Percentiles rank a stretch among this genome's conserved stretches.
phyloP scores from a whole-genome alignment of 2,329 filamentous ascomycete genomes.

The Cucurbitaria berberidis region DNA sequence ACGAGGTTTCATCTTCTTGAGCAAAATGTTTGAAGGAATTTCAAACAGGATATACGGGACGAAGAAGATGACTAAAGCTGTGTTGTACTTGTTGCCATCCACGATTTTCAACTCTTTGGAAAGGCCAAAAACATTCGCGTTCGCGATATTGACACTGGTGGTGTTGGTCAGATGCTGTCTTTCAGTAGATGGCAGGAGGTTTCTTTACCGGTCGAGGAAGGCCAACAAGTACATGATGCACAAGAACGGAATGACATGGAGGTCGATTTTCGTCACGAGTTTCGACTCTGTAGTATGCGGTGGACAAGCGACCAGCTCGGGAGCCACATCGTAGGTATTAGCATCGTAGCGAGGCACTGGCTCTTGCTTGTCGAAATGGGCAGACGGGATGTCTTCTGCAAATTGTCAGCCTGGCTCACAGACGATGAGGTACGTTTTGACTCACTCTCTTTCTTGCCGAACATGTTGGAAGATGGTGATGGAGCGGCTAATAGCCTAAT shows the following conservation, averaged over 20 bases:
- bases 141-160: constrained; percentile 58
- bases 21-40: constrained; percentile 59
- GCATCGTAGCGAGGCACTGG: constrained; percentile 29
- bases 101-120: constrained; percentile 54
- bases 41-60: constrained; percentile 61
- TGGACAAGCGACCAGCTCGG: constrained; percentile 51
- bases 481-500: constrained; percentile 7
- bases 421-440: constrained; percentile 4
- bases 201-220: constrained; percentile 53
- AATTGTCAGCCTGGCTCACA: constrained; percentile 13
- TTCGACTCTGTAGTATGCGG: constrained; percentile 57
- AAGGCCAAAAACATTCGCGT: constrained; percentile 60
- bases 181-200: background rate
- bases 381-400: constrained; percentile 25
- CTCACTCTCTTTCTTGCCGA: constrained; percentile 43
- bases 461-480: constrained; percentile 30
- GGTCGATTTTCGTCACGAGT: constrained; percentile 55
- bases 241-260: constrained; percentile 57
- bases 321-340: constrained; percentile 48
- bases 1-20: constrained; percentile 60
- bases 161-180: background rate
- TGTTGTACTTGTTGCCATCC: constrained; percentile 55
- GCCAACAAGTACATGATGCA: constrained; percentile 59
- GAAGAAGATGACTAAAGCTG: constrained; percentile 61
- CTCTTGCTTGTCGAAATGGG: constrained; percentile 22